Conservation (phyloP, 495 filamentous ascomycete species). For the Amorphotheca resinae region DNA sequence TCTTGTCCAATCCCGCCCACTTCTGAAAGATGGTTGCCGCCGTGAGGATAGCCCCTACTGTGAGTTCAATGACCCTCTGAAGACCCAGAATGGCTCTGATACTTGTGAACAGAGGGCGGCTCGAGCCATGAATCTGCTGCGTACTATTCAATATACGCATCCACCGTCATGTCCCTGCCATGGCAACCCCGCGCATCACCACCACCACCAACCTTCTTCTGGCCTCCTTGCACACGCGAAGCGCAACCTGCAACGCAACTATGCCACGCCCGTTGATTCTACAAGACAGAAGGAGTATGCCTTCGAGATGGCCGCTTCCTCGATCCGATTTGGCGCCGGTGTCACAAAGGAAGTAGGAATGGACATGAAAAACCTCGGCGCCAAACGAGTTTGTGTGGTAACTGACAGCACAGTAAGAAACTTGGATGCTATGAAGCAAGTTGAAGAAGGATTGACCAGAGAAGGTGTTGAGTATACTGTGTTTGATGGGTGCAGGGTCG, state of each 20-base stretch:
- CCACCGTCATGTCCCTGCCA: slow-evolving; percentile 89
- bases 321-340: slow-evolving; percentile 85
- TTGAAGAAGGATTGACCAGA: slow-evolving; percentile 56
- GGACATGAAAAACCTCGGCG: slow-evolving; percentile 87
- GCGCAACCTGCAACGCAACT: slow-evolving; percentile 40
- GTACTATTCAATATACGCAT: slow-evolving; percentile 81
- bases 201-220: slow-evolving; percentile 41
- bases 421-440: slow-evolving; percentile 76
- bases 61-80: slow-evolving; percentile 19
- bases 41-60: slow-evolving; percentile 44
- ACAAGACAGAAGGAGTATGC: slow-evolving; percentile 85
- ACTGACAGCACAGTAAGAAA: slow-evolving; percentile 71
- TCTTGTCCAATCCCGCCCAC: no score
- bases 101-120: slow-evolving; percentile 44
- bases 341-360: slow-evolving; percentile 97
- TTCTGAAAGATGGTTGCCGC: slow-evolving; percentile 3
- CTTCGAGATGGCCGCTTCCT: slow-evolving; percentile 94
- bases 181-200: slow-evolving; percentile 64
- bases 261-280: slow-evolving; percentile 60
- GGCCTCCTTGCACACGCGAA: slow-evolving; percentile 41
- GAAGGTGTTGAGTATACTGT: slow-evolving; percentile 73
- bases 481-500: slow-evolving; percentile 64
- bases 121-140: slow-evolving; percentile 68
- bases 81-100: slow-evolving; percentile 1
- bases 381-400: slow-evolving; percentile 77